Evolutionary conservation across 345 rosid species (phyloP).

Genomic region (Linum usitatissimum): DNA sequence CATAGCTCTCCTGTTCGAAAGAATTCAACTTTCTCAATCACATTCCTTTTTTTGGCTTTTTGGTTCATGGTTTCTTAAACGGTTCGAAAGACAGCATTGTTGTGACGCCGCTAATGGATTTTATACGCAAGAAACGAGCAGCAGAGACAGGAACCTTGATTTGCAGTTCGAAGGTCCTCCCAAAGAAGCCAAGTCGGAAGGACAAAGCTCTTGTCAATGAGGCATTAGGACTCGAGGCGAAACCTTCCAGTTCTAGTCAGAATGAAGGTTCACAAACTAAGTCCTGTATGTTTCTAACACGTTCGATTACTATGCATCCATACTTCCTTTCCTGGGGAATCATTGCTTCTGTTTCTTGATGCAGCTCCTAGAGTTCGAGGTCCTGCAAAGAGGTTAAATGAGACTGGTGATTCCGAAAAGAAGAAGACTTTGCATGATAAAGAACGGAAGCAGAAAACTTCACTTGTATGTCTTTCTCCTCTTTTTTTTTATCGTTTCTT

Average conservation of each 20-base stretch:
- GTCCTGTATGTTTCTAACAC: constrained; percentile 20
- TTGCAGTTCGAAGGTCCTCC: constrained; percentile 27
- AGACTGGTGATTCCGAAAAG: constrained; percentile 48
- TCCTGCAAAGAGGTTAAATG: constrained; percentile 37
- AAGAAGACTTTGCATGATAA: constrained; percentile 41
- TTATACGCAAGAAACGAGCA: constrained; percentile 66
- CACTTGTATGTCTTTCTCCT: constrained; percentile 32
- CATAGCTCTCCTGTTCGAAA: constrained; percentile 1
- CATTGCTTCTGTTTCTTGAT: constrained; percentile 1
- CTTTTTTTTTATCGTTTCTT: not conserved
- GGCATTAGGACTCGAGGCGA: constrained; percentile 28
- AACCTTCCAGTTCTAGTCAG: constrained; percentile 22
- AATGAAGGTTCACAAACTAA: constrained; percentile 26
- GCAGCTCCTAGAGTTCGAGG: constrained; percentile 28
- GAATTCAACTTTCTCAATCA: not conserved
- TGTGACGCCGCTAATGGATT: constrained; percentile 75
- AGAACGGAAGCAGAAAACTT: constrained; percentile 33
- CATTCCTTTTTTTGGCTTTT: not conserved
- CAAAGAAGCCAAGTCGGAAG: constrained; percentile 27
- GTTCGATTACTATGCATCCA: not conserved
- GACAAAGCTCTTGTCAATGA: constrained; percentile 17
- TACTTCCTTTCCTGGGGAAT: not conserved
- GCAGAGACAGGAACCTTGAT: constrained; percentile 49
- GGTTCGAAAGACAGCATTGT: constrained; percentile 36
- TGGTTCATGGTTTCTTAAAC: constrained; percentile 21